Evolutionary conservation across 352 stramenopile genomes (phyloP).

Genomic region (Phytophthora capsici): DNA sequence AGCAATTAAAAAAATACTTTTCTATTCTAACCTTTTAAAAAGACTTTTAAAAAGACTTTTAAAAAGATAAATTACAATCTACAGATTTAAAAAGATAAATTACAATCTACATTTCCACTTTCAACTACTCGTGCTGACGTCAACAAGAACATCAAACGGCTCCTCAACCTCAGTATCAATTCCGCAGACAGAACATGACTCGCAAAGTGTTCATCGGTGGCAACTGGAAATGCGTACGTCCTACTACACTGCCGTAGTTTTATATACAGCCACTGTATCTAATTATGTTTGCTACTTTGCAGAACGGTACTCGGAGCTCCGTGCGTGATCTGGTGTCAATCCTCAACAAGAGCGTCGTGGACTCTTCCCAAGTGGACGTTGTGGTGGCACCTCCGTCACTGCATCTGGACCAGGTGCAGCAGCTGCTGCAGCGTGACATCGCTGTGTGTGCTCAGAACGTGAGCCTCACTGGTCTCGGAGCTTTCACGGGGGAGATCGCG

Average conservation of each 20-base stretch:
- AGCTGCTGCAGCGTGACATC: slow-evolving; percentile 65
- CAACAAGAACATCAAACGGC: slow-evolving; percentile 13
- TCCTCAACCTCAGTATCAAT: not conserved
- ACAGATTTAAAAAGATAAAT: too few relatives aligned
- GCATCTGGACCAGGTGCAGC: slow-evolving; percentile 64
- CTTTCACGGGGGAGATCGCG: slow-evolving; percentile 94
- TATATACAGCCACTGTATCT: not conserved
- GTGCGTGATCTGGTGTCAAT: slow-evolving; percentile 88
- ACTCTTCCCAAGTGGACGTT: slow-evolving; percentile 74
- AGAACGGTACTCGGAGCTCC: slow-evolving; percentile 82
- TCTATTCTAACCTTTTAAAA: too few relatives aligned
- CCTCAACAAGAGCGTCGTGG: slow-evolving; percentile 76
- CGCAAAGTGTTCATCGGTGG: slow-evolving; percentile 92
- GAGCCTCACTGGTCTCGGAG: slow-evolving; percentile 86
- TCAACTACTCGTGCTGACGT: slow-evolving; percentile 32
- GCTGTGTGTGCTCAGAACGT: slow-evolving; percentile 82
- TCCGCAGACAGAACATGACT: slow-evolving; percentile 28
- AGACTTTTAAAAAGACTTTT: too few relatives aligned
- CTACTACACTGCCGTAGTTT: not conserved
- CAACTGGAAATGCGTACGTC: slow-evolving; percentile 95
- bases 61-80: too few relatives aligned
- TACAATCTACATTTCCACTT: too few relatives aligned
- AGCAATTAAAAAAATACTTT: too few relatives aligned
- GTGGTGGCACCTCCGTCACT: slow-evolving; percentile 81
- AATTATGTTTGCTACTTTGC: slow-evolving; percentile 1